Evolutionary conservation across 108 stramenopile species (phyloP).

Genomic region (Hondaea fermentalgiana): DNA sequence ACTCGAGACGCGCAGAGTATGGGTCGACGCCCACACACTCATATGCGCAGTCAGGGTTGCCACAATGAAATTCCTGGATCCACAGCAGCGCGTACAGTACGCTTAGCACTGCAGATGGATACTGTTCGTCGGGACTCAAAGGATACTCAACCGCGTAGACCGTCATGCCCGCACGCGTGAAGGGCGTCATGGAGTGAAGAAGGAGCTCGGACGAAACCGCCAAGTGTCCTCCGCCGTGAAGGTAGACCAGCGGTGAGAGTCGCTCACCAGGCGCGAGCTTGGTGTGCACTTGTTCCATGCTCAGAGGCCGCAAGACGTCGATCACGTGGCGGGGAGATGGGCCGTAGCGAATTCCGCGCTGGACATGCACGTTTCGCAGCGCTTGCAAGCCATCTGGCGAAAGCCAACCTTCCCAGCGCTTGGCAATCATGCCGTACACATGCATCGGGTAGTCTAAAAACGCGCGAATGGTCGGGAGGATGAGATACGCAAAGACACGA

Average conservation of each 20-base stretch:
- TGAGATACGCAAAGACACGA: neutral
- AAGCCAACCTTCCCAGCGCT: neutral
- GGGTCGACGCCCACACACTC: neutral
- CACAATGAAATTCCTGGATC: neutral
- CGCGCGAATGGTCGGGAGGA: neutral
- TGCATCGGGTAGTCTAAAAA: conserved; percentile 16
- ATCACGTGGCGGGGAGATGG: neutral
- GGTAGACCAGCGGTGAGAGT: neutral
- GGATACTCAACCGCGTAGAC: neutral
- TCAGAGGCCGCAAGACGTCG: neutral
- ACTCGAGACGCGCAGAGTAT: neutral
- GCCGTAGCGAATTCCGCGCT: neutral
- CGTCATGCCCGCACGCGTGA: neutral
- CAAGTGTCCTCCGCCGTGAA: neutral
- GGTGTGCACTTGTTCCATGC: neutral
- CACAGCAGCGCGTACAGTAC: neutral
- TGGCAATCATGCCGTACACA: neutral
- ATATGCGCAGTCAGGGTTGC: neutral
- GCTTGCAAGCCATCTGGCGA: neutral
- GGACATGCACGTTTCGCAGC: neutral
- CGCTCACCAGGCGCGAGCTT: neutral
- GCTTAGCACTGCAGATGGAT: neutral
- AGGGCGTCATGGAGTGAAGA: neutral
- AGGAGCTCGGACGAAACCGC: neutral
- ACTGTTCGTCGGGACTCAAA: neutral